Conservation (phyloP, 208 protist genomes). For the Tetramitus jugosus region DNA sequence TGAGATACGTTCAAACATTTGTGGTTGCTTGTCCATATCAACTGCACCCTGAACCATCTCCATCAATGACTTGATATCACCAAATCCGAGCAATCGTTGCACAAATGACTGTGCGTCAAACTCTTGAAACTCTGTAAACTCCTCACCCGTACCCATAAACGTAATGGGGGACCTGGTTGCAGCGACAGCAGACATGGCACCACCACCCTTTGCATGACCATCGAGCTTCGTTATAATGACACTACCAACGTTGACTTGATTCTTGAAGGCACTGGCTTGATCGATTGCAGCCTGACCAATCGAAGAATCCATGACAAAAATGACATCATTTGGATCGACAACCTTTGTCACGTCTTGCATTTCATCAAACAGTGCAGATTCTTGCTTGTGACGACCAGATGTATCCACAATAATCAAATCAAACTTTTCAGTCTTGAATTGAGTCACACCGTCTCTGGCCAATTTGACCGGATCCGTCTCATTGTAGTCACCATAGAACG, state of each 20-base stretch:
- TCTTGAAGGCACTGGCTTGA: conserved; percentile 81
- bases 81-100: conserved; percentile 82
- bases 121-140: conserved; percentile 91
- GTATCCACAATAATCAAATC: conserved; percentile 99
- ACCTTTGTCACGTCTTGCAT: conserved; percentile 86
- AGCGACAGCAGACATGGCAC: conserved; percentile 89
- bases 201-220: conserved; percentile 96
- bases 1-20: conserved; percentile 35
- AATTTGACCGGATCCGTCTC: conserved; percentile 92
- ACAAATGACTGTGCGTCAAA: conserved; percentile 77
- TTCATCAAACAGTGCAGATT: conserved; percentile 94
- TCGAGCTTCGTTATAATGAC: conserved; percentile 99
- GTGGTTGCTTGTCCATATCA: conserved; percentile 35
- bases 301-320: conserved; percentile 94
- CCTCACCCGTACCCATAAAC: conserved; percentile 96
- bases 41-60: conserved; percentile 76
- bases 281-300: conserved; percentile 93
- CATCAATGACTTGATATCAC: conserved; percentile 82
- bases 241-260: conserved; percentile 83
- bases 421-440: conserved; percentile 87
- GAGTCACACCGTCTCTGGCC: conserved; percentile 85
- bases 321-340: conserved; percentile 84
- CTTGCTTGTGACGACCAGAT: conserved; percentile 95
- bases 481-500: conserved; percentile 90
- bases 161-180: conserved; percentile 93